Evolutionary conservation across 176 grass and related monocot species (phyloP).

Genomic region (Oryza glaberrima): DNA sequence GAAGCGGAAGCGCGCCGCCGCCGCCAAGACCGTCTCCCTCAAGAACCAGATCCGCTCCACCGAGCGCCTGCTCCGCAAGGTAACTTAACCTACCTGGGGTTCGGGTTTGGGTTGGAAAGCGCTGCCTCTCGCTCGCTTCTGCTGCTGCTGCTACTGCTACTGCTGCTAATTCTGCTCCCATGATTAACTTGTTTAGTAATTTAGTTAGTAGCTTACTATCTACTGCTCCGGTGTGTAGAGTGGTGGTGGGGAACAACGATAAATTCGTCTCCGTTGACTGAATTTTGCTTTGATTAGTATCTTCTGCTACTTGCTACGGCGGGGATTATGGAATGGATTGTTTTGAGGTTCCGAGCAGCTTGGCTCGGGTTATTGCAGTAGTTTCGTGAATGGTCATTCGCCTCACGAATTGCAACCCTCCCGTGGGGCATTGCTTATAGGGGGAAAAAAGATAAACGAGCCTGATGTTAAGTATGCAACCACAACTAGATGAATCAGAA

Average conservation of each 20-base stretch:
- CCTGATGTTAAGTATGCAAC: not conserved
- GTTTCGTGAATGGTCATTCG: not conserved
- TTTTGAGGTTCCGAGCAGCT: not conserved
- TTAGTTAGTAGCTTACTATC: not conserved
- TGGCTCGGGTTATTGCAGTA: not conserved
- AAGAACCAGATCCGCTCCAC: slow-evolving; percentile 96
- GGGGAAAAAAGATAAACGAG: not conserved
- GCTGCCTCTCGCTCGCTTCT: not conserved
- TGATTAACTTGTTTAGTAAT: slow-evolving; percentile 21
- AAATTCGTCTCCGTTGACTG: not conserved
- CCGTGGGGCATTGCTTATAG: not conserved
- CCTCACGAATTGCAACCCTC: not conserved
- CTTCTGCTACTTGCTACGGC: not conserved
- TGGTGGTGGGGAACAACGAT: not conserved
- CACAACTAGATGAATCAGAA: not conserved
- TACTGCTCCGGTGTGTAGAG: not conserved
- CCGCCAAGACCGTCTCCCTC: slow-evolving; percentile 66
- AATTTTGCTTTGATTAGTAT: not conserved
- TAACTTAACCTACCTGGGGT: slow-evolving; percentile 39
- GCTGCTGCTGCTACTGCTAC: no score
- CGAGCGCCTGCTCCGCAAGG: slow-evolving; percentile 96
- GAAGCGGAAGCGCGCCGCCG: slow-evolving; percentile 58
- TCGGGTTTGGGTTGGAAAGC: not conserved
- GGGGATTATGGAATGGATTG: not conserved
- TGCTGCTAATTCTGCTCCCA: not conserved